Evolutionary conservation across 192 early-diverging fungal genomes (phyloP).

Genomic region (Podila epigama): DNA sequence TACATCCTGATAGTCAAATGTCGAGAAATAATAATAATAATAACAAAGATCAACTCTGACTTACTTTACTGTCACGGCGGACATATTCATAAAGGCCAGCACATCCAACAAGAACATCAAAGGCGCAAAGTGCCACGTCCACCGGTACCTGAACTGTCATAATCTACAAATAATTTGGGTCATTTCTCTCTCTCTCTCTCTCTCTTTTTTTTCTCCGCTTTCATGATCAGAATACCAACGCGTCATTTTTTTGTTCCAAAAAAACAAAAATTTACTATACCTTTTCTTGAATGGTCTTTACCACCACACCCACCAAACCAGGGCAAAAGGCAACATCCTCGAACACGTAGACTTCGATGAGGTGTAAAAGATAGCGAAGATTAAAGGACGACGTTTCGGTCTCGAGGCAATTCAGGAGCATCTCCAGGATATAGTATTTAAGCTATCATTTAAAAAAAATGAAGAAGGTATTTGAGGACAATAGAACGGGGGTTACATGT

Average conservation of each 20-base stretch:
- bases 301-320: conserved; percentile 71
- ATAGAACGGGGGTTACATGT: too few relatives aligned
- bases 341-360: conserved; percentile 73
- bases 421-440: conserved; percentile 72
- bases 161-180: conserved; percentile 42
- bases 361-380: conserved; percentile 67
- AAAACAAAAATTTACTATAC: conserved; percentile 39
- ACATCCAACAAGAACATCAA: conserved; percentile 69
- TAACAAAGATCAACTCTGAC: neutral
- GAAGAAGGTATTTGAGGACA: conserved; percentile 1
- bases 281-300: conserved; percentile 80
- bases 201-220: conserved; percentile 10
- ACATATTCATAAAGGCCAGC: conserved; percentile 70
- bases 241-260: neutral
- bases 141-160: conserved; percentile 63
- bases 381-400: conserved; percentile 72
- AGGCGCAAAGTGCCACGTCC: conserved; percentile 66
- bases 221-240: too few relatives aligned
- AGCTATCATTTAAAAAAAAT: conserved; percentile 48
- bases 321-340: conserved; percentile 82
- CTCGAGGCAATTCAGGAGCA: conserved; percentile 70
- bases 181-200: neutral
- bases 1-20: neutral
- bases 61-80: conserved; percentile 71
- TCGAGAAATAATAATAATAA: neutral